Percentiles rank a stretch among this genome's conserved stretches.
phyloP scores from a whole-genome alignment of 2,329 filamentous ascomycete genomes.

The Trichophyton verrucosum region DNA sequence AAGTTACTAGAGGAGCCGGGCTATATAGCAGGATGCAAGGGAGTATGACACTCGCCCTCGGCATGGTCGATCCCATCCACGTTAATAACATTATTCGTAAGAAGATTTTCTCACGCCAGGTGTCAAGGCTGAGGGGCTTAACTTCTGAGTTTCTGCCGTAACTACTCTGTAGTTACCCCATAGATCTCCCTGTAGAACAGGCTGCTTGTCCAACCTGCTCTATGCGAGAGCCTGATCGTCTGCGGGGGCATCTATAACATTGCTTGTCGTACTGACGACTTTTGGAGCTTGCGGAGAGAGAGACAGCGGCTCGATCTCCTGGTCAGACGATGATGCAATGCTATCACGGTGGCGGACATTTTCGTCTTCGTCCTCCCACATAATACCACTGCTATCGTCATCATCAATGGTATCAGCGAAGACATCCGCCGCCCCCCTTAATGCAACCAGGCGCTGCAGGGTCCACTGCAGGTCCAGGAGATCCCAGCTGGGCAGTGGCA shows the following conservation, averaged over 20 bases:
- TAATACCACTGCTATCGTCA: neutral
- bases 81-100: too few species aligned
- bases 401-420: neutral
- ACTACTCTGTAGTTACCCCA: too few species aligned
- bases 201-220: neutral
- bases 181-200: neutral
- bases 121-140: too few species aligned
- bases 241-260: too few species aligned
- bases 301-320: neutral
- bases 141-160: too few species aligned
- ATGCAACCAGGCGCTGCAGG: slow-evolving; percentile 4
- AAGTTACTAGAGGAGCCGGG: too few species aligned
- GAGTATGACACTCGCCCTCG: too few species aligned
- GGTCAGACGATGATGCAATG: neutral
- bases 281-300: neutral
- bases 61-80: too few species aligned
- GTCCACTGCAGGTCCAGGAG: slow-evolving; percentile 5
- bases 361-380: neutral
- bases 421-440: neutral
- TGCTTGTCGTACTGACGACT: neutral
- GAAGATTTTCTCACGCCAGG: too few species aligned
- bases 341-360: too few species aligned
- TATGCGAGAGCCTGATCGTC: neutral
- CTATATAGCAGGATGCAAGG: too few species aligned
- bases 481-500: neutral